Base-by-base conservation (phyloP, 257 asterid genomes). In the Osmanthus fragrans region DNA sequence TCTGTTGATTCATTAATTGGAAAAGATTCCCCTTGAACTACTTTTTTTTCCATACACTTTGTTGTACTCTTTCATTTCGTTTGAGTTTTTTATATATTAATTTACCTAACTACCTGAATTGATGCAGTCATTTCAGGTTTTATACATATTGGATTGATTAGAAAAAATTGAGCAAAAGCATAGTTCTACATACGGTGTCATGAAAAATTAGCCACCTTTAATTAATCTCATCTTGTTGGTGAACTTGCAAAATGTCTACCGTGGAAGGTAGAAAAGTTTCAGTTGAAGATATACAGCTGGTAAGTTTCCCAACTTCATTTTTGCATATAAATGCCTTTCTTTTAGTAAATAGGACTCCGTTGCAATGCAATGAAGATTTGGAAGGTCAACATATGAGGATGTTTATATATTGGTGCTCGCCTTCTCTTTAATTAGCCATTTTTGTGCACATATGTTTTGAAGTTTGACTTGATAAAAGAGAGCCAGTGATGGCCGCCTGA, bases 271-370 rank as follows among this genome's bases (percentile, higher is more conserved):
- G 80, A 32, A 85, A 72, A 75, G 85, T 87, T 32, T 75, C 87
- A 69, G 80, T 83, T 25, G 80, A 87, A 80, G 91, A 87, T 75
- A 83, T 87, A 83, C 91, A 87, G 77, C 78, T 82, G 88, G 90
- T 87, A 84, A 82, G 88, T 70, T 63, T 33, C 63, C 40, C 33
- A 73, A 74, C 25, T n/a, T 15, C 27, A 45, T 42, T 45, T 70
- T 63, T 13, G 12, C 33, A 21, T 7, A 25, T 7, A 33, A 0
- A 49, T 73, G 42, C 8, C 29, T 45, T 47, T 63, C 34, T 7
- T 66, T 1, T 19, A 25, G 67, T 42, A 16, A 76, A 30, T 5
- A 21, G 42, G 37, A 16, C 69, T 12, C 68, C 32, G 33, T 65
- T 33, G 25, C 54, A 64, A 40, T 19, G 33, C 42, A 39, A 64